These are phyloP conservation scores for Oemleria cerasiformis DNA, from an alignment of 306 rosid species.

Conservation along the genomic window DNA sequence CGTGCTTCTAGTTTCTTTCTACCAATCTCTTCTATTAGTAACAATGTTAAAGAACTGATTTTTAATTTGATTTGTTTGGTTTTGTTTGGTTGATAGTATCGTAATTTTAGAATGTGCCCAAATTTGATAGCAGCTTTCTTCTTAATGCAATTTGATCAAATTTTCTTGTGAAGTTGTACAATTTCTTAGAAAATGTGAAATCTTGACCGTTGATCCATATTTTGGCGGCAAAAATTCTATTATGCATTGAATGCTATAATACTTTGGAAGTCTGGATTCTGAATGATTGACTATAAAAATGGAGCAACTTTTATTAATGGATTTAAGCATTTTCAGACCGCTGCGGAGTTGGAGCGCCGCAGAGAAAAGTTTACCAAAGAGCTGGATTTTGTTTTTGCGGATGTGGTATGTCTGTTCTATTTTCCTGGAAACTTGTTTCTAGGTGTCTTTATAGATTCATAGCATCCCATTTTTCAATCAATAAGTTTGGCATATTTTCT, in stretches of 20 bases:
- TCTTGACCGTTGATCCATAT: neutral
- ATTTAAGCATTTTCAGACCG: slow-evolving; percentile 27
- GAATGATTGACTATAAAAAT: no score
- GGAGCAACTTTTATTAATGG: neutral
- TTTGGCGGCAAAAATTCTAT: neutral
- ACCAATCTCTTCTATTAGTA: no score
- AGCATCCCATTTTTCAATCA: neutral
- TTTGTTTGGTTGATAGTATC: neutral
- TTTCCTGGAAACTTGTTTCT: neutral
- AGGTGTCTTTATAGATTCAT: neutral
- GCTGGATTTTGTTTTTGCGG: slow-evolving; percentile 51
- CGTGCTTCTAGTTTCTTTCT: neutral
- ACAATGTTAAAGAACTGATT: no score
- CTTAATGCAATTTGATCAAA: no score
- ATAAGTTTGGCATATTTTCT: neutral
- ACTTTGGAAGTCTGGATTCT: neutral
- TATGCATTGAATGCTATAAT: neutral
- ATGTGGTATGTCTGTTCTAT: slow-evolving; percentile 33
- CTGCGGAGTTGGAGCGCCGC: slow-evolving; percentile 49
- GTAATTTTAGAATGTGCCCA: no score
- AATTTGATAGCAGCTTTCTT: no score
- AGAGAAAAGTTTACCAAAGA: slow-evolving; percentile 46
- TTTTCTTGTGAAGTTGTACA: neutral
- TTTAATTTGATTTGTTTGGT: neutral
- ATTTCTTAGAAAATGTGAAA: neutral